Evolutionary conservation across 345 rosid species (phyloP), one percentile per base, ranked within the genome.

Genomic region (Mercurialis annua): DNA sequence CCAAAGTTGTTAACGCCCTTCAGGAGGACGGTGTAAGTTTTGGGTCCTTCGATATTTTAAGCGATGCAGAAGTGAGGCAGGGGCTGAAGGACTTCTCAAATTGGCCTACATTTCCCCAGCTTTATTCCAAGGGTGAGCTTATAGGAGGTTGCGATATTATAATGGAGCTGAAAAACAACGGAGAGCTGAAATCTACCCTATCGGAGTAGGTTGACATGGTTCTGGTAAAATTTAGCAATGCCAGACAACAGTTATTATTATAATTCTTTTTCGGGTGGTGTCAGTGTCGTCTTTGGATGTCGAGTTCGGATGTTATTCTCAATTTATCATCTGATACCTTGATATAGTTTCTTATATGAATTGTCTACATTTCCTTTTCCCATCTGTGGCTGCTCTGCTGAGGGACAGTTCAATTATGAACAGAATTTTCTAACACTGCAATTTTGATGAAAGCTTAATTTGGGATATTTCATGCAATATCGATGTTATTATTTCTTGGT

Each of bases 61-160:
- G 67, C 0, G 90, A 95, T 21, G 99, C 92, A 68, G 97, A 92
- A 83, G 96, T 90, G 31, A 87, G 99, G 77, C 99, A 88, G 74
- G 98, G 96, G 65, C 80, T 95, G 24, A 95, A 95, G 79, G 70
- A 62, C 47, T 88, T 80, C 83, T 92, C 98, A 18, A 92, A 88
- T 74, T 95, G 99, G 99, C 98, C 99, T 6, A 95, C 99, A 43
- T 92, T 83, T 72, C 98, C 98, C 20, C 99, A 95, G 78, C 87
- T 95, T 50, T 95, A 90, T 74, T 84, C 82, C 81, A 92, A 88
- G 76, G 99, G 98, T n/a, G 98, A 95, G 81, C 75, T 95, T 14
- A 67, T 95, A 54, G 99, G 99, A 71, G 99, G 99, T 16, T 92
- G 97, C 65, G 99, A 95, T 70, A 95, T 90, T 34, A 49, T 95